These are phyloP conservation scores for Wickerhamomyces xylosicus DNA, from an alignment of 805 yeast species.

Conservation along the genomic window DNA sequence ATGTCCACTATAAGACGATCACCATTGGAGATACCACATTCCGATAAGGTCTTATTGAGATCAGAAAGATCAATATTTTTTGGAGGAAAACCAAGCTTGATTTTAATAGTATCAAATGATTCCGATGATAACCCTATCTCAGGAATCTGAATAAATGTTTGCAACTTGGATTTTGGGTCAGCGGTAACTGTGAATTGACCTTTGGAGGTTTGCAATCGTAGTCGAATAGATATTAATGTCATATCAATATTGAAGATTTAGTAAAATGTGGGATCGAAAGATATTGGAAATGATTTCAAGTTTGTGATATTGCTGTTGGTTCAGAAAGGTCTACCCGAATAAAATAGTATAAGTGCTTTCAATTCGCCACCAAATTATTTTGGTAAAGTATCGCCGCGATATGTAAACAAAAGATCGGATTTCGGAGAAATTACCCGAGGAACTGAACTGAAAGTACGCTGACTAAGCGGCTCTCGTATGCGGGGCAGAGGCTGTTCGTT, in stretches of 20 bases:
- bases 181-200: not conserved
- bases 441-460: no score
- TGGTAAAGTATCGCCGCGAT: no score
- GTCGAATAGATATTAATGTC: not conserved
- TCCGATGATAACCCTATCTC: not conserved
- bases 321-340: no score
- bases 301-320: no score
- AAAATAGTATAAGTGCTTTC: no score
- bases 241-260: not conserved
- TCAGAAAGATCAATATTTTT: slow-evolving; percentile 26
- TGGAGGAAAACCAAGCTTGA: slow-evolving; percentile 55
- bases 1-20: slow-evolving; percentile 41
- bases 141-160: not conserved
- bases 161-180: not conserved
- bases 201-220: not conserved
- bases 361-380: no score
- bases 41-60: slow-evolving; percentile 19
- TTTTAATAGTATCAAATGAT: not conserved
- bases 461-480: no score
- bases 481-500: no score
- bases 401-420: no score
- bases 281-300: no score
- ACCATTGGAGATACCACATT: slow-evolving; percentile 42
- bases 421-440: no score
- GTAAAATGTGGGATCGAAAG: no score